Evolutionary conservation across 1,139 yeast genomes (phyloP).

Genomic region (Protomyces inundatus): DNA sequence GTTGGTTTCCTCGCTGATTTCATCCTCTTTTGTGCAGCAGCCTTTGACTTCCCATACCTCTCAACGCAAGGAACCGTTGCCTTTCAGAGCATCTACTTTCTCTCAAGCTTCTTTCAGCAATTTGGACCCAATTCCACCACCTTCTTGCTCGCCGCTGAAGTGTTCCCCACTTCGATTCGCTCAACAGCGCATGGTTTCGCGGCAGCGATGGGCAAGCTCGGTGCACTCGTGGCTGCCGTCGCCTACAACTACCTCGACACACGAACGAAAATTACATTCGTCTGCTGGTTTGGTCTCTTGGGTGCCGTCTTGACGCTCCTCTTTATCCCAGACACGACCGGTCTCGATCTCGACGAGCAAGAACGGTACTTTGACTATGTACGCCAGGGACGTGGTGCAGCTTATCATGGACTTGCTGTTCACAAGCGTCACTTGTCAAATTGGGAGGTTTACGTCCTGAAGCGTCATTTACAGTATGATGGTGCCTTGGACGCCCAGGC

Average conservation of each 20-base stretch:
- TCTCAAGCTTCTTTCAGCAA: constrained; percentile 63
- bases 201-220: constrained; percentile 53
- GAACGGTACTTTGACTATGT: constrained; percentile 41
- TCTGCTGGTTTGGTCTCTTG: constrained; percentile 42
- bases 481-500: constrained; percentile 42
- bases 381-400: constrained; percentile 38
- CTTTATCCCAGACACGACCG: constrained; percentile 42
- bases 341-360: constrained; percentile 41
- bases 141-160: constrained; percentile 51
- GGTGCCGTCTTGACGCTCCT: constrained; percentile 40
- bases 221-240: constrained; percentile 51
- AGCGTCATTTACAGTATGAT: constrained; percentile 37
- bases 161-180: constrained; percentile 55
- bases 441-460: constrained; percentile 41
- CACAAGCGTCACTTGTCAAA: constrained; percentile 39
- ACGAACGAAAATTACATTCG: constrained; percentile 40
- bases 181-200: constrained; percentile 54
- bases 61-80: constrained; percentile 48
- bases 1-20: constrained; percentile 58
- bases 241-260: constrained; percentile 40
- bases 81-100: constrained; percentile 58
- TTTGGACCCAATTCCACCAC: constrained; percentile 59
- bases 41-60: constrained; percentile 53
- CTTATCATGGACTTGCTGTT: constrained; percentile 43
- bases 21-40: constrained; percentile 55